Evolutionary conservation across 2,329 filamentous ascomycete genomes (phyloP).

Genomic region (Penicillium vulpinum): DNA sequence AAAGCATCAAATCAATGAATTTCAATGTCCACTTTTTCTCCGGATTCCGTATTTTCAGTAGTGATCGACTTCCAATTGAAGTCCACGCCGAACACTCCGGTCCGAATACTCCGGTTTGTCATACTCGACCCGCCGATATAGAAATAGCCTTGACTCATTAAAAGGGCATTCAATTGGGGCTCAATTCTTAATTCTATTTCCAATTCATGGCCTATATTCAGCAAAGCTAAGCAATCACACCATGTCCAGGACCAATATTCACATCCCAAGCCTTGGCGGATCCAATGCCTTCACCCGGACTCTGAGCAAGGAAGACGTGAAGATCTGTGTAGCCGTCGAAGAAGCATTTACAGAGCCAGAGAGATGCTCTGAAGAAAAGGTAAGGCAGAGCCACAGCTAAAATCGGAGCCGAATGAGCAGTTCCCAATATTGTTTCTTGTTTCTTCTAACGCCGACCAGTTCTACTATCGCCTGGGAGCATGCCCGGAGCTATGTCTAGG

Average conservation of each 20-base stretch:
- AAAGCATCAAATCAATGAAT: not conserved
- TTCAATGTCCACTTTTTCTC: not conserved
- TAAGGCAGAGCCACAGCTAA: not conserved
- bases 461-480: conserved; percentile 15
- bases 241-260: conserved; percentile 3
- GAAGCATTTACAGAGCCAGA: conserved; percentile 15
- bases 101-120: conserved; percentile 8
- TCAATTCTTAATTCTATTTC: not conserved
- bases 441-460: conserved; percentile 1
- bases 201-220: not conserved
- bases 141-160: conserved; percentile 2
- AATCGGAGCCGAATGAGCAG: not conserved
- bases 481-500: conserved; percentile 14
- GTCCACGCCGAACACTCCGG: conserved; percentile 9
- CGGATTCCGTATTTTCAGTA: not conserved
- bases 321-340: conserved; percentile 16
- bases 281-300: conserved; percentile 11
- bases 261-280: conserved; percentile 6
- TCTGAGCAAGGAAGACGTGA: conserved; percentile 12
- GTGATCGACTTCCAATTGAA: not conserved
- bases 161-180: not conserved
- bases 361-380: conserved; percentile 21
- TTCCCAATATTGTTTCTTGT: not conserved
- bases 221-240: not conserved
- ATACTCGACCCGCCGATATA: not conserved